Conservation (phyloP, 2,329 filamentous ascomycete genomes). For the Penicillium rolfsii region DNA sequence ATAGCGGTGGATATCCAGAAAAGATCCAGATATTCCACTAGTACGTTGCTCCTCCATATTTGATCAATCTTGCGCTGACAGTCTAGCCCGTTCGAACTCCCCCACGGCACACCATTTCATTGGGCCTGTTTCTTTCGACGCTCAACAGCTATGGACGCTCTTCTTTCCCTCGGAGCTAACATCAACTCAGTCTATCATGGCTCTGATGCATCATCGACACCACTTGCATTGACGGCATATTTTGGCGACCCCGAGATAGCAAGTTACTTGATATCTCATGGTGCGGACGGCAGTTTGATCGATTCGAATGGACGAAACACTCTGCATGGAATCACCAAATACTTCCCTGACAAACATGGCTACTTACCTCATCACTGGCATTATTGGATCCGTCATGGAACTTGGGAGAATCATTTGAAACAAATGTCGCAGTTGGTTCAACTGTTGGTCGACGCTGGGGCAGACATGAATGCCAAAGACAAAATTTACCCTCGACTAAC, state of each 20-base stretch:
- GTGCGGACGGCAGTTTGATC: slow-evolving; percentile 26
- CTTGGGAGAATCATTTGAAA: slow-evolving; percentile 28
- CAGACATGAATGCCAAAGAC: slow-evolving; percentile 6
- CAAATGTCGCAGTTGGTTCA: slow-evolving; percentile 13
- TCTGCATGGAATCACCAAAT: slow-evolving; percentile 30
- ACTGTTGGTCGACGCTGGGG: neutral
- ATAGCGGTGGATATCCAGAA: slow-evolving; percentile 24
- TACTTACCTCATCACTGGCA: slow-evolving; percentile 33
- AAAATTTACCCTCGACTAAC: slow-evolving; percentile 24
- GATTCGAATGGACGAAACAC: slow-evolving; percentile 30
- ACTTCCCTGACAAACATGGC: slow-evolving; percentile 31
- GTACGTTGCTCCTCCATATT: slow-evolving; percentile 18
- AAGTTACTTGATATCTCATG: slow-evolving; percentile 24
- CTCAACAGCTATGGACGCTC: slow-evolving; percentile 23
- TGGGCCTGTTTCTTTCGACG: slow-evolving; percentile 33
- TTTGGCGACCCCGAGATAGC: slow-evolving; percentile 27
- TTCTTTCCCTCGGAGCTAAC: slow-evolving; percentile 31
- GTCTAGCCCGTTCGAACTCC: slow-evolving; percentile 34
- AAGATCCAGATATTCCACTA: slow-evolving; percentile 33
- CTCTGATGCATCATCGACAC: slow-evolving; percentile 28
- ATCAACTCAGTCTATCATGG: slow-evolving; percentile 29
- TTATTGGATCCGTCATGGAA: slow-evolving; percentile 37
- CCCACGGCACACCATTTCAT: slow-evolving; percentile 33
- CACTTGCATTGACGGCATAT: slow-evolving; percentile 29
- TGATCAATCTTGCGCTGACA: slow-evolving; percentile 5